Conservation (phyloP, 352 stramenopile genomes). For the Globisporangium canariense region DNA sequence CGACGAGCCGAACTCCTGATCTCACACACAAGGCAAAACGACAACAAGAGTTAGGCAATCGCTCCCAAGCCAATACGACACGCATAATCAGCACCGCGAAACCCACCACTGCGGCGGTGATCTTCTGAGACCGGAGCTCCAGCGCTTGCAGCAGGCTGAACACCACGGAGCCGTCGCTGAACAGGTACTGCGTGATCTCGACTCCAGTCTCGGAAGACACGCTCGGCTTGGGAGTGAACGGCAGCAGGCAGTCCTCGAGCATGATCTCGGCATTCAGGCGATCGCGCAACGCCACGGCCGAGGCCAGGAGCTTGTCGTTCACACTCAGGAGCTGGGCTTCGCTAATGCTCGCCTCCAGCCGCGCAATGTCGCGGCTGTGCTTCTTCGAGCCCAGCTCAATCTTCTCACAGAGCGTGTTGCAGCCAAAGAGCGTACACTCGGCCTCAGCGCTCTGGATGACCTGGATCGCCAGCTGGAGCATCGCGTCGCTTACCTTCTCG, state of each 20-base stretch:
- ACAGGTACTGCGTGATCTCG: constrained; percentile 37
- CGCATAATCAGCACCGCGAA: background rate
- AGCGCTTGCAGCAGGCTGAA: constrained; percentile 66
- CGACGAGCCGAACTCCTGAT: constrained; percentile 33
- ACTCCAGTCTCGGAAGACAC: constrained; percentile 23
- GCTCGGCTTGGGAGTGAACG: constrained; percentile 29
- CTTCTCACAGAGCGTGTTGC: constrained; percentile 55
- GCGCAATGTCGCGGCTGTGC: constrained; percentile 50
- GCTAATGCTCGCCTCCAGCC: constrained; percentile 56
- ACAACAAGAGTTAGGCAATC: background rate
- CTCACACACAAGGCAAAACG: background rate
- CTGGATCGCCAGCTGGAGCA: constrained; percentile 56
- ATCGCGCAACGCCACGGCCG: constrained; percentile 42
- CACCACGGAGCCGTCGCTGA: constrained; percentile 42
- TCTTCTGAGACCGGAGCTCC: constrained; percentile 50
- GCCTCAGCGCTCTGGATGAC: constrained; percentile 72
- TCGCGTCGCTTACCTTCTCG: constrained; percentile 44
- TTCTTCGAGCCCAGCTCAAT: constrained; percentile 57
- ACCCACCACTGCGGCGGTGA: constrained; percentile 46
- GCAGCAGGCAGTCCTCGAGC: constrained; percentile 53
- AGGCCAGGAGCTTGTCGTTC: constrained; percentile 54
- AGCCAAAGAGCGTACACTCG: constrained; percentile 81
- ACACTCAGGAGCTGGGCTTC: constrained; percentile 46
- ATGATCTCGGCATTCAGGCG: constrained; percentile 65
- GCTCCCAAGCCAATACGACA: background rate